phyloP scores from a whole-genome alignment of 1,139 yeast species.

The Meyerozyma athensensis region DNA sequence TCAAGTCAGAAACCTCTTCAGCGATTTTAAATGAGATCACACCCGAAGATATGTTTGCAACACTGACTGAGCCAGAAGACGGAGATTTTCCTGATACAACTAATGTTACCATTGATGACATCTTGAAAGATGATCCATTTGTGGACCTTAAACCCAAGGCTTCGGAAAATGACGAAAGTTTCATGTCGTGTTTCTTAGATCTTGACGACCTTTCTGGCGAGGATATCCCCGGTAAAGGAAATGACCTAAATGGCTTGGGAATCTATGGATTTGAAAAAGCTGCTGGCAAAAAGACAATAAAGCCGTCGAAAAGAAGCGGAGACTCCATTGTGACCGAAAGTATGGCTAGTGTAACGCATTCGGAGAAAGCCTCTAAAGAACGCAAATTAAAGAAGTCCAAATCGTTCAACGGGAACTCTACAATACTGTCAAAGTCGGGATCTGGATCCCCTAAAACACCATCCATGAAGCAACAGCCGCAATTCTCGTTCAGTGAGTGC shows the following conservation, averaged over 20 bases:
- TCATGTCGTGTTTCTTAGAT: conserved; percentile 8
- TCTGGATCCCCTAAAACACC: conserved; percentile 2
- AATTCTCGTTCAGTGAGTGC: conserved; percentile 25
- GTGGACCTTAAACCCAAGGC: conserved; percentile 11
- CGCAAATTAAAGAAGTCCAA: conserved; percentile 12
- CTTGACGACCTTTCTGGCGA: conserved; percentile 5
- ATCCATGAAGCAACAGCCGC: conserved; percentile 9
- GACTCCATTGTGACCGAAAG: background rate
- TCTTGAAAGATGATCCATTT: conserved; percentile 21
- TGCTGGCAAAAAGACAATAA: background rate
- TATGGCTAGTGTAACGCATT: background rate
- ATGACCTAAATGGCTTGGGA: conserved; percentile 1
- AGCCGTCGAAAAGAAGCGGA: conserved; percentile 1
- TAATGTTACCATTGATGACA: conserved; percentile 20
- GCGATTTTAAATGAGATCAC: background rate
- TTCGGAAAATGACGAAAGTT: conserved; percentile 6
- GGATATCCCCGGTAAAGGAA: background rate
- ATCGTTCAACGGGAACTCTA: conserved; percentile 11
- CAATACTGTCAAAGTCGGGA: conserved; percentile 3
- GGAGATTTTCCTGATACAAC: conserved; percentile 1
- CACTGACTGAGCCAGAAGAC: conserved; percentile 3
- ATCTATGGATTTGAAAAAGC: background rate
- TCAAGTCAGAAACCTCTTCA: background rate
- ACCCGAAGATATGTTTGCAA: conserved; percentile 3
- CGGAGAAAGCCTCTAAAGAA: conserved; percentile 3